Conservation (phyloP, 2,329 filamentous ascomycete genomes). For the Apiospora pterosperma region DNA sequence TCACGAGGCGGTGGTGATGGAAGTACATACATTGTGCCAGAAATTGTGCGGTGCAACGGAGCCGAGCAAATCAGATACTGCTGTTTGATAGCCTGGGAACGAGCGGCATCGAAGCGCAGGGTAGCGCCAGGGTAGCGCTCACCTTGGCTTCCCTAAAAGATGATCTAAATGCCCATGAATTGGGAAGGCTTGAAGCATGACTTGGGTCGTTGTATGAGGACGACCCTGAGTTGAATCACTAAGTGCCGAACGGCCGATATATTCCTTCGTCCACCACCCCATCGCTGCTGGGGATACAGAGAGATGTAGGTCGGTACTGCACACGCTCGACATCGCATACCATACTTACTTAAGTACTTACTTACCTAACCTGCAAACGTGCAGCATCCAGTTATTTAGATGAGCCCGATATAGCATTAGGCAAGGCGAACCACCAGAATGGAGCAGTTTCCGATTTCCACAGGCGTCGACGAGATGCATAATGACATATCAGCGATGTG, state of each 20-base stretch:
- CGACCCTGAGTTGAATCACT: constrained; percentile 1
- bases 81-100: background rate
- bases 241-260: background rate
- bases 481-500: background rate
- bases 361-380: background rate
- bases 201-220: background rate
- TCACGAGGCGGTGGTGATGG: background rate
- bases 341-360: too few relatives aligned
- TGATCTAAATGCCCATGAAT: constrained; percentile 1
- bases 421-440: background rate
- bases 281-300: background rate
- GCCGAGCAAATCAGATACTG: background rate
- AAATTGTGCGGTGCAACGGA: background rate
- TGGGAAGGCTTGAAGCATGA: constrained; percentile 1
- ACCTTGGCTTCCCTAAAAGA: background rate
- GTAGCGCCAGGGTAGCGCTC: constrained; percentile 1
- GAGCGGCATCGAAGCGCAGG: background rate
- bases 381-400: background rate
- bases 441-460: background rate
- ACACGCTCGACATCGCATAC: background rate
- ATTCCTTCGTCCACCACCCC: background rate
- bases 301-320: background rate
- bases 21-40: background rate
- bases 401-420: background rate
- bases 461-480: background rate